Base-by-base conservation (phyloP, 306 rosid species). In the Trifolium subterraneum region DNA sequence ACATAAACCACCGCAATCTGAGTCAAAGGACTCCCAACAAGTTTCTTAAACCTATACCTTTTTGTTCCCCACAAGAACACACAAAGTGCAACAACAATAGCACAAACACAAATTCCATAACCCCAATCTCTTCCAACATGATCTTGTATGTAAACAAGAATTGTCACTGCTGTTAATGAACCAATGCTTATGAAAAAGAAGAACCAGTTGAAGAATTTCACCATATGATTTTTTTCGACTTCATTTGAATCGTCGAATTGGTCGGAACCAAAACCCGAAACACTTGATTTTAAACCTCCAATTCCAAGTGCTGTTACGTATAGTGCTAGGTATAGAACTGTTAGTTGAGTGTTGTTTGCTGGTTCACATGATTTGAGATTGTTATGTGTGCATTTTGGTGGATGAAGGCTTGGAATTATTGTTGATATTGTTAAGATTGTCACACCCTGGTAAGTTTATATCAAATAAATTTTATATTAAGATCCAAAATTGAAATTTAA, bases 121-220 rank as follows among this genome's bases (percentile, higher is more conserved):
- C 98, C 98, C 97, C 96, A 91, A 27, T 75, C 35, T 60, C 98
- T 87, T 1, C 98, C 97, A 13, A 86, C 2, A 77, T 86, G 78
- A 70, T 89, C 97, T 61, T 91, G 90, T 51, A 93, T 84, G 85
- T 88, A 93, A 8, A 93, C 98, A 0, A 93, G 89, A 63, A 93
- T 10, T 0, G 97, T 88, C 20, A 93, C 98, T 0, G 97, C 98
- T 0, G 56, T 80, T 8, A 93, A 84, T 0, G 98, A 88, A 15
- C 98, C 98, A 9, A 91, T 72, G 83, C 92, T 91, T 72, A 93
- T 91, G 77, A 87, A 83, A 84, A 93, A 93, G 86, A 91, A 87
- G 89, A 93, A 93, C 97, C 97, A 93, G 79, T 78, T 89, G 81
- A 93, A 93, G 88, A 93, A 93, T 20, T 76, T 86, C 0, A 74